phyloP scores from a whole-genome alignment of 257 asterid genomes.

The Solanum tacnaense region DNA sequence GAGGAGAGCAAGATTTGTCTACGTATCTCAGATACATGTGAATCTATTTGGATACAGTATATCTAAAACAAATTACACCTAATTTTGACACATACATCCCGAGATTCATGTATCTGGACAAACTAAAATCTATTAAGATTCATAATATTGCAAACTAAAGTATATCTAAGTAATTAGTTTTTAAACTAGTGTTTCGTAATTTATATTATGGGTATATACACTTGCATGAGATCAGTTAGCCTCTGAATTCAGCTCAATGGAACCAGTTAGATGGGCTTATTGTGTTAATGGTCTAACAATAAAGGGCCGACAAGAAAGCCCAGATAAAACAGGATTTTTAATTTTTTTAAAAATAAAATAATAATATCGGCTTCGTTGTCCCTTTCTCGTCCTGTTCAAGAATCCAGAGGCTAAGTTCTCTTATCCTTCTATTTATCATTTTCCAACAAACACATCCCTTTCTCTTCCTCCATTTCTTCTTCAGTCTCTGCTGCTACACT shows the following conservation, averaged over 20 bases:
- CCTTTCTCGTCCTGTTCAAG: constrained; percentile 33
- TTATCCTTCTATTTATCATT: constrained; percentile 53
- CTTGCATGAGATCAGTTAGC: background rate
- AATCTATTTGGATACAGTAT: too few relatives aligned
- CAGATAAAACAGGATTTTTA: background rate
- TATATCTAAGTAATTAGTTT: background rate
- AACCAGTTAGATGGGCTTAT: background rate
- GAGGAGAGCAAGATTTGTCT: background rate
- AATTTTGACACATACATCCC: background rate
- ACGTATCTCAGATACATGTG: background rate
- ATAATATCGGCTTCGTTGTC: constrained; percentile 12
- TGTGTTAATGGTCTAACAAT: background rate
- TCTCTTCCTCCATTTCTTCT: background rate
- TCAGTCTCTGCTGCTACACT: background rate
- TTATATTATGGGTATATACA: background rate
- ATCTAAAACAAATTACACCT: too few relatives aligned
- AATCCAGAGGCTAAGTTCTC: constrained; percentile 13
- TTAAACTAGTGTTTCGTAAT: background rate
- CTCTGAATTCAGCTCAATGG: background rate
- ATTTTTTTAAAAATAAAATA: background rate
- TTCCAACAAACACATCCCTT: constrained; percentile 10
- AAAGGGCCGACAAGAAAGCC: constrained; percentile 7
- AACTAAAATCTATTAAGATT: too few relatives aligned
- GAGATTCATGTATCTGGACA: background rate
- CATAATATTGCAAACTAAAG: too few relatives aligned